Base-by-base conservation (phyloP, 257 asterid species). In the Prunella vulgaris region DNA sequence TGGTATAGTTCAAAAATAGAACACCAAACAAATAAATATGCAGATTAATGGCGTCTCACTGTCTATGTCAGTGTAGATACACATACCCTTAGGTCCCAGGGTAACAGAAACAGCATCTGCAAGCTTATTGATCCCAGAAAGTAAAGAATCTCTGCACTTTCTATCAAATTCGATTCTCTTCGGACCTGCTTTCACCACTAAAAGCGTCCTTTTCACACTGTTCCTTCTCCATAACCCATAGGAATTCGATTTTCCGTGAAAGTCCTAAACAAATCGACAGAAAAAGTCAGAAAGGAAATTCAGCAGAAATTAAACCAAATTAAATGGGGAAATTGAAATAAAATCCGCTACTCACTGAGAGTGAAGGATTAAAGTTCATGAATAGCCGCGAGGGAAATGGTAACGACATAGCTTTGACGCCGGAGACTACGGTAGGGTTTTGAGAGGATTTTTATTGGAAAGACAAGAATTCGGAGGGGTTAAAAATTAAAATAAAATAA, bases 21-120 rank as follows among this genome's bases (percentile, higher is more conserved):
- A 21, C 59, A 33, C 67, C 44, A 71, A 25, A 15, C 63, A 60
- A 4, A 20, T 15, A 5, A 1, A 27, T 10, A 4, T 32, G 10
- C 7, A 28, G n/a, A 56, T 44, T 3, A 22, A 30, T 21, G 10
- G 35, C 7, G 24, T n/a, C n/a, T n/a, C n/a, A n/a, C n/a, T 5
- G 56, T 37, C 44, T 37, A 3, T 48, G 56, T n/a, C 3, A 5
- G 56, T 1, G 13, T 14, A 1, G 49, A 48, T 7, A 66, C n/a
- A 22, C 49, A 60, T 65, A 80, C 97, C 99, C 86, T 76, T 91
- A 68, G 97, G 97, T 66, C 99, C 97, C 52, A 94, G 78, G 15
- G 99, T 94, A 48, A 91, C 89, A 51, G 97, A 86, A 84, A 94
- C 97, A 75, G 90, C 95, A 86, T 94, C 97, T 18, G 98, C 97